Evolutionary conservation across 768 basidiomycete genomes (phyloP).

Genomic region (Amanita subjunquillea): DNA sequence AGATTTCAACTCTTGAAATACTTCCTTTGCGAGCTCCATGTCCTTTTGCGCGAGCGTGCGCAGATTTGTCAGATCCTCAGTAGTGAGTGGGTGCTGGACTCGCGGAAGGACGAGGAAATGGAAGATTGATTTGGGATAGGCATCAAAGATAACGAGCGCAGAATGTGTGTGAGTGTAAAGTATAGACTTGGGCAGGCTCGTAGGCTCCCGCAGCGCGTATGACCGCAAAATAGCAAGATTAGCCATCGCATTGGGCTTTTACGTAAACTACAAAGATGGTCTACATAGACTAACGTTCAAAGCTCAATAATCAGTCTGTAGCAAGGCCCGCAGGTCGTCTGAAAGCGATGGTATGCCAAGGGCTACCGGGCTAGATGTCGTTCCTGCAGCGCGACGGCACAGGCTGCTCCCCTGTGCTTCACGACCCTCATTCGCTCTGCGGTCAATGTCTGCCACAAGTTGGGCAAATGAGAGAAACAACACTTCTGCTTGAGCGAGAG

Average conservation of each 20-base stretch:
- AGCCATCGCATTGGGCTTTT: conserved; percentile 21
- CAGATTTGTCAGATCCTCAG: conserved; percentile 39
- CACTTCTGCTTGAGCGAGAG: conserved; percentile 94
- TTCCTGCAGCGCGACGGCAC: conserved; percentile 11
- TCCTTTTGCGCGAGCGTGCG: conserved; percentile 43
- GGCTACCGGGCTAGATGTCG: neutral
- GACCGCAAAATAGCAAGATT: conserved; percentile 45
- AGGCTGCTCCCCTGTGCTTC: conserved; percentile 23
- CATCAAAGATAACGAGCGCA: conserved; percentile 63
- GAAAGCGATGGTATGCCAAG: conserved; percentile 24
- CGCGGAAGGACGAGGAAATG: conserved; percentile 85
- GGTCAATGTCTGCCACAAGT: conserved; percentile 83
- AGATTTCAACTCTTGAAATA: conserved; percentile 41
- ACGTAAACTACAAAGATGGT: neutral
- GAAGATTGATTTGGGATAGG: conserved; percentile 75
- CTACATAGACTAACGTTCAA: too few relatives aligned
- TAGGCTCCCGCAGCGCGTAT: conserved; percentile 47
- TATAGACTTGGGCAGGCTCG: conserved; percentile 46
- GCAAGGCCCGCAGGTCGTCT: conserved; percentile 49
- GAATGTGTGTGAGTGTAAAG: conserved; percentile 44
- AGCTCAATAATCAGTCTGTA: conserved; percentile 29
- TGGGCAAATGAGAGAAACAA: conserved; percentile 88
- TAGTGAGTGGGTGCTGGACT: conserved; percentile 17
- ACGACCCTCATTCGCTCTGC: conserved; percentile 46
- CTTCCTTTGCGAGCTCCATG: conserved; percentile 39